phyloP scores from a whole-genome alignment of 148 eudicot genomes.

The Fagopyrum tataricum region DNA sequence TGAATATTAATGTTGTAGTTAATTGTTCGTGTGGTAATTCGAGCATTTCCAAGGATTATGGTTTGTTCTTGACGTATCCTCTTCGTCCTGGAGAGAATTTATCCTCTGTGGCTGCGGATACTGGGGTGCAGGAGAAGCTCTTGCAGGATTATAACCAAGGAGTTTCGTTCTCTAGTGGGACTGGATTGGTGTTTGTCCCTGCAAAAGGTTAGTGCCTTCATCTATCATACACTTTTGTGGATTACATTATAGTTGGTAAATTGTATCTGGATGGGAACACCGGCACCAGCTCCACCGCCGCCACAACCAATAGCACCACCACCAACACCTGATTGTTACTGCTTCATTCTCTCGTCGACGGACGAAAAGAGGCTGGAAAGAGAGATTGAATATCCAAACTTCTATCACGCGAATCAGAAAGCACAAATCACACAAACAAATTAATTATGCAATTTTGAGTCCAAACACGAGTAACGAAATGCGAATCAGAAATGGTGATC shows the following conservation, averaged over 20 bases:
- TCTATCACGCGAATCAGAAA: too few relatives aligned
- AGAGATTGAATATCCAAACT: too few relatives aligned
- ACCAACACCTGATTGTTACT: too few relatives aligned
- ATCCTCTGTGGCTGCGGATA: conserved; percentile 21
- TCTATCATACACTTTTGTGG: not conserved
- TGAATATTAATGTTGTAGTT: conserved; percentile 43
- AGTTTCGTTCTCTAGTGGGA: conserved; percentile 34
- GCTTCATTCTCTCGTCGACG: too few relatives aligned
- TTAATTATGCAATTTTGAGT: too few relatives aligned
- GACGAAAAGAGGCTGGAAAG: too few relatives aligned
- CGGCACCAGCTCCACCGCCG: too few relatives aligned
- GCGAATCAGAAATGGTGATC: too few relatives aligned
- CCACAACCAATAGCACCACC: too few relatives aligned
- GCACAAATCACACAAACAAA: too few relatives aligned
- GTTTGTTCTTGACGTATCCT: conserved; percentile 43
- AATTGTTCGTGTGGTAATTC: conserved; percentile 58
- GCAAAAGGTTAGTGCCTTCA: conserved; percentile 46
- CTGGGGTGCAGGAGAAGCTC: conserved; percentile 21
- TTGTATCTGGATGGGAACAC: too few relatives aligned
- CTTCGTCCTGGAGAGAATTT: conserved; percentile 32
- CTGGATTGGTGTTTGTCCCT: conserved; percentile 56
- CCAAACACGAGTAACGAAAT: too few relatives aligned
- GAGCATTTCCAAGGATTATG: conserved; percentile 32
- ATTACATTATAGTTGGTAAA: not conserved
- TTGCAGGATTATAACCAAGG: conserved; percentile 43